Percentiles rank a stretch among this genome's conserved stretches.
phyloP scores from a whole-genome alignment of 257 asterid genomes.

The Fraxinus pennsylvanica region DNA sequence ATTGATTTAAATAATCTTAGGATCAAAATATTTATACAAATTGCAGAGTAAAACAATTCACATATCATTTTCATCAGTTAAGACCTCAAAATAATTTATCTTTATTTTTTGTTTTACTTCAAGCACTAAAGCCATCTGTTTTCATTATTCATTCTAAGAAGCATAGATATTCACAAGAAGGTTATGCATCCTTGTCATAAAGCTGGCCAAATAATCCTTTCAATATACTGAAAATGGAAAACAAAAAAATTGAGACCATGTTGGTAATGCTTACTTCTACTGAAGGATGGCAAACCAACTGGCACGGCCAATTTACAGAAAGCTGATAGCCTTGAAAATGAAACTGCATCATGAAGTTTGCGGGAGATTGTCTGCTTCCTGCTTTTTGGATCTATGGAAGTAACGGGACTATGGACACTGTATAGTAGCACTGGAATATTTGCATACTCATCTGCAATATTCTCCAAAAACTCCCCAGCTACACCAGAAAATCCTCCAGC shows the following conservation, averaged over 20 bases:
- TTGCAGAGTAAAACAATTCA: neutral
- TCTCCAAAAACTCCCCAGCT: conserved; percentile 79
- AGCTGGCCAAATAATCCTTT: neutral
- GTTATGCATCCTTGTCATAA: too few species aligned
- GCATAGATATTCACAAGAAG: too few species aligned
- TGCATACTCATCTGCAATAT: conserved; percentile 86
- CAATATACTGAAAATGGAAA: conserved; percentile 1
- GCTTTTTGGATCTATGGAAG: conserved; percentile 39
- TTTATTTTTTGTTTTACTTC: neutral
- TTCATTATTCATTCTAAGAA: neutral
- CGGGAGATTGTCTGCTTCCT: conserved; percentile 53
- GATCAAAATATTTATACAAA: neutral
- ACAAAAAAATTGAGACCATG: conserved; percentile 19
- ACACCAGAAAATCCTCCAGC: conserved; percentile 90
- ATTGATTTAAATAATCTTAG: neutral
- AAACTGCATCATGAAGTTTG: conserved; percentile 80
- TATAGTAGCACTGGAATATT: conserved; percentile 79
- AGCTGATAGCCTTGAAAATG: conserved; percentile 72
- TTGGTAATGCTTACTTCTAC: conserved; percentile 56
- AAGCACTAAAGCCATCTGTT: neutral
- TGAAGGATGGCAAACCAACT: conserved; percentile 73
- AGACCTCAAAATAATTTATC: neutral
- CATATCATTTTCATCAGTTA: too few species aligned
- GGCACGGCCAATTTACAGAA: conserved; percentile 81
- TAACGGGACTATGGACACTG: conserved; percentile 59